Base-by-base conservation (phyloP, 768 basidiomycete species). In the Boletus coccyginus region DNA sequence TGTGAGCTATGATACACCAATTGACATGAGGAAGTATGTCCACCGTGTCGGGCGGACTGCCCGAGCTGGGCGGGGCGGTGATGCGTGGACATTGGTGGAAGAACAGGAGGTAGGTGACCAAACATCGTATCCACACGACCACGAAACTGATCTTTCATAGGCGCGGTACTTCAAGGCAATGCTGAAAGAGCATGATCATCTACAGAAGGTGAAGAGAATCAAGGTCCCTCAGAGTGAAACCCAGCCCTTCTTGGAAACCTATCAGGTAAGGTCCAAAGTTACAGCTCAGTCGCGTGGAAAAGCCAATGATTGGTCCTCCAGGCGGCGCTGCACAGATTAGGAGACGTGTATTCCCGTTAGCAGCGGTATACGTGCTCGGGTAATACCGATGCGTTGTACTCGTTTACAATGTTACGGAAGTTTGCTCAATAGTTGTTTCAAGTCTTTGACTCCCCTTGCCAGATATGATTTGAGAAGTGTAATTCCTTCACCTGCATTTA, bases 1-100 rank as follows among this genome's bases (percentile, higher is more conserved):
- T 32, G 83, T 99, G 46, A 94, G 88, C 66, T 98, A 99, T 70
- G 97, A 99, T 68, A 87, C 85, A 3, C 95, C 97, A 10, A 81
- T 97, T n/a, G 97, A 98, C 70, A 94, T 98, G 84, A 83, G 93
- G 49, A 98, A 98, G 71, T 99, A 99, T 66, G 92, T 99, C 12
- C 97, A 99, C 71, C 88, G 97, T 51, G 96, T 95, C 10, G 97
- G 97, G 21, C 81, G 97, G 43, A 98, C 97, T 7, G 97, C 97
- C 3, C 82, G 97, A 49, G 97, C 97, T 4, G 97, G 97, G 9
- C 79, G 90, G 45, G 73, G 75, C 21, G 97, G 97, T 7, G 83
- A 90, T 60, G 94, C 95, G 3, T 99, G 96, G 96, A 90, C 90
- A 2, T 73, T 98, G 63, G 91, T 98, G 8, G 97, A 98, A 75